These are phyloP conservation scores for Penicillium sp. DNA, from an alignment of 2,329 filamentous ascomycete genomes.

Conservation along the genomic window DNA sequence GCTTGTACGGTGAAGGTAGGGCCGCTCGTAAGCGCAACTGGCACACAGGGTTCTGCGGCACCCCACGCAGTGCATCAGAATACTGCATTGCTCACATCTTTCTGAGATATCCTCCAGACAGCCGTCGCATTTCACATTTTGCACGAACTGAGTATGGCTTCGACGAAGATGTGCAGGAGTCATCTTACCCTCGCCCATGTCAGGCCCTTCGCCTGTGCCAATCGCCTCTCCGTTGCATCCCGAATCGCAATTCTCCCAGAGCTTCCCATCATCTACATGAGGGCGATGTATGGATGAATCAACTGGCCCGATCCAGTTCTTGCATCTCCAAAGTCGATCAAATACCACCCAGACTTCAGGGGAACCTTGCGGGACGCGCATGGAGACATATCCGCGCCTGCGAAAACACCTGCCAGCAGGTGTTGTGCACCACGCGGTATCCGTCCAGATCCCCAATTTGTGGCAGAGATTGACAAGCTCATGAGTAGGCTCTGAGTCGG, in stretches of 20 bases:
- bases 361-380: conserved; percentile 55
- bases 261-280: conserved; percentile 47
- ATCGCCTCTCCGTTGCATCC: conserved; percentile 57
- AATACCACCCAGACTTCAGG: conserved; percentile 64
- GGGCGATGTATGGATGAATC: conserved; percentile 26
- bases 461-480: conserved; percentile 61
- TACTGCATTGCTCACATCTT: conserved; percentile 61
- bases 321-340: conserved; percentile 59
- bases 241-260: conserved; percentile 58
- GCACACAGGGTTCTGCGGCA: conserved; percentile 61
- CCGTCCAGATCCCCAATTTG: conserved; percentile 60
- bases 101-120: conserved; percentile 56
- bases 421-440: conserved; percentile 62
- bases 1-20: conserved; percentile 38
- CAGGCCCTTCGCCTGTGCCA: conserved; percentile 48
- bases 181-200: conserved; percentile 54
- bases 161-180: conserved; percentile 54
- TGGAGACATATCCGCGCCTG: conserved; percentile 57
- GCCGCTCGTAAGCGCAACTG: conserved; percentile 59
- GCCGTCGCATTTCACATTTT: conserved; percentile 55
- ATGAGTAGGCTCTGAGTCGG: conserved; percentile 61
- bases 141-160: conserved; percentile 55
- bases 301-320: conserved; percentile 56
- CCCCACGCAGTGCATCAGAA: conserved; percentile 62
- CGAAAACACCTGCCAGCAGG: conserved; percentile 58